phyloP scores from a whole-genome alignment of 2,329 filamentous ascomycete genomes.

The Zasmidium citrigriseum region DNA sequence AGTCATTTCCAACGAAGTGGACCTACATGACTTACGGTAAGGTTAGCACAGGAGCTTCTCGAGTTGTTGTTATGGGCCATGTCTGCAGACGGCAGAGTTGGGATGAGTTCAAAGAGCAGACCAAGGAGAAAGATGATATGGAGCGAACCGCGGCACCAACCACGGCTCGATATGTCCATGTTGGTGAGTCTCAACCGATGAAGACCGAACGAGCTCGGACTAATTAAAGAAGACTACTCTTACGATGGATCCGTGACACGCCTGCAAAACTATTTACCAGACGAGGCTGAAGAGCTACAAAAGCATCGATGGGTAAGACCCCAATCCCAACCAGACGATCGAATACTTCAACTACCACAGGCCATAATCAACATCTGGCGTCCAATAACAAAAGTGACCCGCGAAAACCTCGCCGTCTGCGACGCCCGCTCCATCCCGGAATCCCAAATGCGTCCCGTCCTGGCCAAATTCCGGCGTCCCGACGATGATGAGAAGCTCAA shows the following conservation, averaged over 20 bases:
- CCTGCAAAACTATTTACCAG: neutral
- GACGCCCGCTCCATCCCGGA: conserved; percentile 5
- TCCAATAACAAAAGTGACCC: conserved; percentile 1
- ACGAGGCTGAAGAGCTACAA: conserved; percentile 1
- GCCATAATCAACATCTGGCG: conserved; percentile 10
- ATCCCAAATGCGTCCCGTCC: neutral
- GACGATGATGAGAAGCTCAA: conserved; percentile 24
- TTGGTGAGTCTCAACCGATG: neutral
- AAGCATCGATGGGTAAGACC: conserved; percentile 5
- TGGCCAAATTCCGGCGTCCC: neutral
- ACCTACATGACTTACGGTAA: too few relatives aligned
- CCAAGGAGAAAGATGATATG: neutral
- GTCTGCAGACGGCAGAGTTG: neutral
- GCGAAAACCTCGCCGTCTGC: conserved; percentile 4
- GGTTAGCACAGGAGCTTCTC: neutral
- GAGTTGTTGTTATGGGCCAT: neutral
- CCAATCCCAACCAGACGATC: too few relatives aligned
- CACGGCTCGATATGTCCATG: conserved; percentile 1
- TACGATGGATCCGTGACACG: neutral
- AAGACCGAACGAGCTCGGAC: too few relatives aligned
- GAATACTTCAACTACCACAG: too few relatives aligned
- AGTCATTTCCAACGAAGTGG: too few relatives aligned
- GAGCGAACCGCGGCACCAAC: neutral
- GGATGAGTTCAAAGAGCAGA: neutral
- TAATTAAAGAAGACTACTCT: too few relatives aligned